Evolutionary conservation across 257 asterid species (phyloP).

Genomic region (Osmanthus fragrans): DNA sequence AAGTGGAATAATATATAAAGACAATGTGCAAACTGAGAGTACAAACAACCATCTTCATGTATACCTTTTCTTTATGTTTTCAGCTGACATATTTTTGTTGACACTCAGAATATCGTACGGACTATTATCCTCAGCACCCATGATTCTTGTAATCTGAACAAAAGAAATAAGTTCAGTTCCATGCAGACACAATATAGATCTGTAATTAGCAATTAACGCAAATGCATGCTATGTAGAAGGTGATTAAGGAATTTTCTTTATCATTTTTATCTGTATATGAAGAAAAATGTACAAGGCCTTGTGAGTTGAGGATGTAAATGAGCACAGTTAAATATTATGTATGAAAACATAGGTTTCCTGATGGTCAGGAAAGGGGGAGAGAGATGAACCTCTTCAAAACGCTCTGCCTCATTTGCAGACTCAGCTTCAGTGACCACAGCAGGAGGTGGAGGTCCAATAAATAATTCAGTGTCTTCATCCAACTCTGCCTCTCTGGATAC

Average conservation of each 20-base stretch:
- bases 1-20: too few species aligned
- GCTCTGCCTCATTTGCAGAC: slow-evolving; percentile 95
- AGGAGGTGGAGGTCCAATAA: slow-evolving; percentile 97
- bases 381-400: slow-evolving; percentile 86
- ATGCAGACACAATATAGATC: neutral
- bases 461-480: slow-evolving; percentile 59
- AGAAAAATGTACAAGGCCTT: neutral
- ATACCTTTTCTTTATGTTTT: slow-evolving; percentile 89
- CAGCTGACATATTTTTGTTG: slow-evolving; percentile 74
- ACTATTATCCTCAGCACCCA: slow-evolving; percentile 68
- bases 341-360: neutral
- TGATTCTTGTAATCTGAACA: slow-evolving; percentile 77
- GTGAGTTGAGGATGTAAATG: neutral
- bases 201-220: neutral
- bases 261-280: neutral
- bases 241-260: neutral
- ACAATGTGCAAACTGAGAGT: too few species aligned
- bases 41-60: neutral
- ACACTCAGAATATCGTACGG: slow-evolving; percentile 81
- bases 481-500: slow-evolving; percentile 74
- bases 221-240: neutral
- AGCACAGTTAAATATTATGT: neutral
- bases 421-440: slow-evolving; percentile 84
- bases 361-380: slow-evolving; percentile 16
- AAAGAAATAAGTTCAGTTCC: slow-evolving; percentile 18